Evolutionary conservation across 805 yeast genomes (phyloP).

Genomic region (Candida oleophila): DNA sequence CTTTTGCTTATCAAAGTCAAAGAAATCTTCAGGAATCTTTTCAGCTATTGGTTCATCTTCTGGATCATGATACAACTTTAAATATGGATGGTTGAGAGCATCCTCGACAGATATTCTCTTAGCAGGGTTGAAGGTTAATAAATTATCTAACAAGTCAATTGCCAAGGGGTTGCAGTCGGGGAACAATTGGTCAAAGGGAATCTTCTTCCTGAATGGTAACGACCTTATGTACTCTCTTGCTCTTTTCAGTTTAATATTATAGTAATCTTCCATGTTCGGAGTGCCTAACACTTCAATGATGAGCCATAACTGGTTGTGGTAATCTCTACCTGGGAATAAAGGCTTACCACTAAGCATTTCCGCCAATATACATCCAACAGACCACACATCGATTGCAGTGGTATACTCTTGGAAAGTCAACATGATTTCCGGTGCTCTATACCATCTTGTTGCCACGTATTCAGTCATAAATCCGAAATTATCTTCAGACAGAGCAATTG

Average conservation of each 20-base stretch:
- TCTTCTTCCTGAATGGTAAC: slow-evolving; percentile 68
- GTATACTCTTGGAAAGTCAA: slow-evolving; percentile 90
- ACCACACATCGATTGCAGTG: slow-evolving; percentile 95
- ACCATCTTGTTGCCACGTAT: slow-evolving; percentile 97
- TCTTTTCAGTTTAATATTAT: slow-evolving; percentile 70
- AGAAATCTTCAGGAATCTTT: slow-evolving; percentile 82
- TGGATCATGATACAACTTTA: slow-evolving; percentile 89
- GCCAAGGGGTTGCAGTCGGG: slow-evolving; percentile 44
- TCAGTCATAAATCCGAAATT: slow-evolving; percentile 88
- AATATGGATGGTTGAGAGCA: slow-evolving; percentile 83
- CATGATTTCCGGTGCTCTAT: slow-evolving; percentile 97
- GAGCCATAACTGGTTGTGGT: slow-evolving; percentile 83
- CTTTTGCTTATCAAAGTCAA: slow-evolving; percentile 82
- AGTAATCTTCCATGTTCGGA: slow-evolving; percentile 76
- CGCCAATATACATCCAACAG: slow-evolving; percentile 93
- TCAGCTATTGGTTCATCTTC: slow-evolving; percentile 86
- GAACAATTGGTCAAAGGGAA: slow-evolving; percentile 32
- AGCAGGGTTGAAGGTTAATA: slow-evolving; percentile 70
- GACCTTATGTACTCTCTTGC: slow-evolving; percentile 87
- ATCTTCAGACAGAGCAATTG: slow-evolving; percentile 60
- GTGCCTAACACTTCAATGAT: slow-evolving; percentile 87
- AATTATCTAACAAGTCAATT: slow-evolving; percentile 59
- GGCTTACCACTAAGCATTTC: slow-evolving; percentile 87
- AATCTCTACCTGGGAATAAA: slow-evolving; percentile 90
- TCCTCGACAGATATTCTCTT: slow-evolving; percentile 72